Conservation (phyloP, 805 yeast species). For the Ogataea polymorpha region DNA sequence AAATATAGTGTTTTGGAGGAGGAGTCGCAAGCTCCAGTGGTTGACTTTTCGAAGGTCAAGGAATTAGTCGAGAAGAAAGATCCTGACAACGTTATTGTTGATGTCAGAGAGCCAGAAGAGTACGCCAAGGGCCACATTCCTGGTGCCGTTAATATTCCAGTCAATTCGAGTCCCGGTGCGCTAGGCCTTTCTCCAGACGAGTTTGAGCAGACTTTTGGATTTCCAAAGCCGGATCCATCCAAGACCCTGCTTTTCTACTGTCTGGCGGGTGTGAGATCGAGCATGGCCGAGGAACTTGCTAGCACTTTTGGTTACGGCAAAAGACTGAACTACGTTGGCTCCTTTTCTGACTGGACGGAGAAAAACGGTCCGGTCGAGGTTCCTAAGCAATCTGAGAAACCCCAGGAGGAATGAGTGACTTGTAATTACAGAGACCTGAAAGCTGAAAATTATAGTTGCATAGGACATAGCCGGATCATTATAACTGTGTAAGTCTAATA, state of each 20-base stretch:
- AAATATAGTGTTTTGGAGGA: constrained; percentile 28
- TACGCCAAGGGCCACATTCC: constrained; percentile 72
- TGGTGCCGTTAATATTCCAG: constrained; percentile 81
- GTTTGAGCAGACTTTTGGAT: constrained; percentile 76
- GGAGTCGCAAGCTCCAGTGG: constrained; percentile 31
- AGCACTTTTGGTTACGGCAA: constrained; percentile 81
- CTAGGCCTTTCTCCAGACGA: constrained; percentile 75
- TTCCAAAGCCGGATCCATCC: constrained; percentile 68
- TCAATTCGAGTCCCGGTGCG: constrained; percentile 90
- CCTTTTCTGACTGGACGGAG: constrained; percentile 78
- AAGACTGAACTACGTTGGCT: constrained; percentile 84
- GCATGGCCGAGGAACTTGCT: constrained; percentile 90
- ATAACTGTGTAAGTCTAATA: constrained; percentile 1
- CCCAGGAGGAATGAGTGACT: constrained; percentile 5
- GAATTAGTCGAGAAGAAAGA: constrained; percentile 42
- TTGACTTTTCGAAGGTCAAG: constrained; percentile 33
- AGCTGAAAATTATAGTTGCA: neutral
- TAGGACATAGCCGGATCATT: neutral
- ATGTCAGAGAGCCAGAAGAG: constrained; percentile 92
- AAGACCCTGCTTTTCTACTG: constrained; percentile 86
- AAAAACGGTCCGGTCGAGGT: constrained; percentile 35
- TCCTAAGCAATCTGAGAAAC: constrained; percentile 10
- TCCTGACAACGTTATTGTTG: constrained; percentile 61
- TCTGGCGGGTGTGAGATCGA: constrained; percentile 86
- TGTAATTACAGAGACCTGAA: neutral